Conservation (phyloP, 768 basidiomycete genomes). For the Collybia mongolica region DNA sequence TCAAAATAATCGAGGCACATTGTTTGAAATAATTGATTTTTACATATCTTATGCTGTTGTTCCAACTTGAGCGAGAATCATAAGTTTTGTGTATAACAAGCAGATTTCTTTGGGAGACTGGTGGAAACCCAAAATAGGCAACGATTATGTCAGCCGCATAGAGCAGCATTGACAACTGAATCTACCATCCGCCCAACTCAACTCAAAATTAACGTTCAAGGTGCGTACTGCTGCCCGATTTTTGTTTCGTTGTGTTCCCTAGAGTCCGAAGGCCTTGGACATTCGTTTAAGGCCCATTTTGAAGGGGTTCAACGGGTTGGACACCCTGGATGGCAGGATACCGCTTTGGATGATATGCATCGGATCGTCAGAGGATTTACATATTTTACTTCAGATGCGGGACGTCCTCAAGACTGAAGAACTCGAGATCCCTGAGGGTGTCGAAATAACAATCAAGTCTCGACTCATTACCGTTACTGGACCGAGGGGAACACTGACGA, state of each 20-base stretch:
- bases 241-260: slow-evolving; percentile 12
- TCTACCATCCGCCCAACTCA: slow-evolving; percentile 26
- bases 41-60: too few species aligned
- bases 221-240: slow-evolving; percentile 27
- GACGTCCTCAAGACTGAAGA: slow-evolving; percentile 94
- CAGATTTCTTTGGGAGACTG: too few species aligned
- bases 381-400: slow-evolving; percentile 64
- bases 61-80: too few species aligned
- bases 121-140: slow-evolving; percentile 8
- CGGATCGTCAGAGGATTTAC: slow-evolving; percentile 24
- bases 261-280: slow-evolving; percentile 8
- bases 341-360: slow-evolving; percentile 30
- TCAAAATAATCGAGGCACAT: too few species aligned
- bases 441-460: slow-evolving; percentile 87
- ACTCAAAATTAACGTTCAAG: slow-evolving; percentile 39
- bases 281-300: slow-evolving; percentile 22
- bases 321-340: slow-evolving; percentile 18
- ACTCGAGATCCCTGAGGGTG: slow-evolving; percentile 82
- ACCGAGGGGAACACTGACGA: slow-evolving; percentile 88
- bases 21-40: too few species aligned
- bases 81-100: too few species aligned
- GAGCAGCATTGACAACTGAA: slow-evolving; percentile 14
- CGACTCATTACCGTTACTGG: slow-evolving; percentile 91
- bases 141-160: slow-evolving; percentile 34
- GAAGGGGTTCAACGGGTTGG: slow-evolving; percentile 9